These are phyloP conservation scores for Metschnikowia sp. DNA, from an alignment of 805 yeast species.

Conservation along the genomic window DNA sequence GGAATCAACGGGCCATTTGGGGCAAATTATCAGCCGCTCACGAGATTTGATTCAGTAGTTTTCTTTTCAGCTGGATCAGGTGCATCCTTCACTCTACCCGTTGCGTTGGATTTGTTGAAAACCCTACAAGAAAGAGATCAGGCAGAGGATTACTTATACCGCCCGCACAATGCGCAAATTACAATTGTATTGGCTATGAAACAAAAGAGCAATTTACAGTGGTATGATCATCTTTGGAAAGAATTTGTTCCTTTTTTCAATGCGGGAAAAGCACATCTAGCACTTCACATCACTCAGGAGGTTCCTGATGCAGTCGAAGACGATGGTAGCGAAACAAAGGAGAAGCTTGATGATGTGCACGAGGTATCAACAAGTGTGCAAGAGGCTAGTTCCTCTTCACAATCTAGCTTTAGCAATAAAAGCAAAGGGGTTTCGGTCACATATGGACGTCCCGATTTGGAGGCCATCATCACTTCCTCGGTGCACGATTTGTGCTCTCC, in stretches of 20 bases:
- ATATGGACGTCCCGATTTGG: constrained; percentile 20
- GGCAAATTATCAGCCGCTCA: constrained; percentile 38
- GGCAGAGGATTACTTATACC: constrained; percentile 28
- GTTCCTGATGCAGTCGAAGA: constrained; percentile 4
- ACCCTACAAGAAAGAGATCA: constrained; percentile 24
- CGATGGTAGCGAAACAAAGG: constrained; percentile 1
- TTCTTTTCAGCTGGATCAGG: constrained; percentile 47
- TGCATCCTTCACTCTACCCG: constrained; percentile 44
- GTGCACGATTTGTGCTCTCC: constrained; percentile 12
- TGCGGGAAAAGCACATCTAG: constrained; percentile 22
- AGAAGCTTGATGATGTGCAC: neutral
- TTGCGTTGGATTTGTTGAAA: constrained; percentile 38
- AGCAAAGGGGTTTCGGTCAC: constrained; percentile 6
- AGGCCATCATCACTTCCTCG: constrained; percentile 17
- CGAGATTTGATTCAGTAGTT: constrained; percentile 38
- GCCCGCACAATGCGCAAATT: constrained; percentile 28
- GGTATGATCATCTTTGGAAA: constrained; percentile 37
- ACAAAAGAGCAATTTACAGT: constrained; percentile 22
- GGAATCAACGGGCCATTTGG: constrained; percentile 47
- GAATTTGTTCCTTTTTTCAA: constrained; percentile 25
- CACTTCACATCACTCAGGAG: constrained; percentile 30
- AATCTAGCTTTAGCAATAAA: neutral
- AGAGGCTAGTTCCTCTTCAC: neutral
- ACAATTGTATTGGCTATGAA: constrained; percentile 34
- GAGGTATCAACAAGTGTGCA: constrained; percentile 2